phyloP scores from a whole-genome alignment of 176 grass and related monocot genomes.

The Eragrostis nindensis region DNA sequence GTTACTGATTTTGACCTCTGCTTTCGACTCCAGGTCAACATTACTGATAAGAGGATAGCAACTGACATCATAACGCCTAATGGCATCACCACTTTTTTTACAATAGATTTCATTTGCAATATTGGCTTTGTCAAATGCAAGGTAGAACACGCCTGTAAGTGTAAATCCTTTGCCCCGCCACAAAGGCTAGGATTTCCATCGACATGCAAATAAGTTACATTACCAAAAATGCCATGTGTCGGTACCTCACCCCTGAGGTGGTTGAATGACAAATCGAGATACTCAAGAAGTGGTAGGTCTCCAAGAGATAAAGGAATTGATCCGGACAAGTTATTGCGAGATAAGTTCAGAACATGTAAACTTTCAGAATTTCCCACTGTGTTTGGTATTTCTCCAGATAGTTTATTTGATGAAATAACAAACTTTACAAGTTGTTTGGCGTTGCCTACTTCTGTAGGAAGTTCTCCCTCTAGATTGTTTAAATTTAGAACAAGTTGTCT shows the following conservation, averaged over 20 bases:
- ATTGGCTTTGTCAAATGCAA: background rate
- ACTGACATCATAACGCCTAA: slow-evolving; percentile 15
- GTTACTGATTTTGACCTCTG: background rate
- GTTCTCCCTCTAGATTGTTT: background rate
- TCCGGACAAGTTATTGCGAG: slow-evolving; percentile 19
- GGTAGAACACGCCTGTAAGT: slow-evolving; percentile 7
- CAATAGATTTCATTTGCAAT: background rate
- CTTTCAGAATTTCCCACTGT: slow-evolving; percentile 21
- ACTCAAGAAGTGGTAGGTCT: slow-evolving; percentile 5
- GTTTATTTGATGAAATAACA: background rate
- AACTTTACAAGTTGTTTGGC: background rate
- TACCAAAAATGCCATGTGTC: slow-evolving; percentile 16
- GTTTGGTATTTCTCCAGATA: slow-evolving; percentile 37
- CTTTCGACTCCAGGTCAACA: slow-evolving; percentile 1
- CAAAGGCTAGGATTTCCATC: slow-evolving; percentile 34
- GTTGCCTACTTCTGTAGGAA: background rate
- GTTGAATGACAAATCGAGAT: slow-evolving; percentile 38
- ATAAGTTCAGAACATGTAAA: slow-evolving; percentile 13
- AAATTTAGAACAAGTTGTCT: background rate
- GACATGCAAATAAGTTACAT: slow-evolving; percentile 5
- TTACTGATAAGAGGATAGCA: background rate
- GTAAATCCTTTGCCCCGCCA: slow-evolving; percentile 18
- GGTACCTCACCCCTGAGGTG: slow-evolving; percentile 21
- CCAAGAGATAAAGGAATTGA: slow-evolving; percentile 9
- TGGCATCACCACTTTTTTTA: slow-evolving; percentile 26